A percentile compares a stretch with the other conserved stretches of the same genome.
phyloP scores from a whole-genome alignment of 805 yeast genomes.

The Suhomyces kilbournensis region DNA sequence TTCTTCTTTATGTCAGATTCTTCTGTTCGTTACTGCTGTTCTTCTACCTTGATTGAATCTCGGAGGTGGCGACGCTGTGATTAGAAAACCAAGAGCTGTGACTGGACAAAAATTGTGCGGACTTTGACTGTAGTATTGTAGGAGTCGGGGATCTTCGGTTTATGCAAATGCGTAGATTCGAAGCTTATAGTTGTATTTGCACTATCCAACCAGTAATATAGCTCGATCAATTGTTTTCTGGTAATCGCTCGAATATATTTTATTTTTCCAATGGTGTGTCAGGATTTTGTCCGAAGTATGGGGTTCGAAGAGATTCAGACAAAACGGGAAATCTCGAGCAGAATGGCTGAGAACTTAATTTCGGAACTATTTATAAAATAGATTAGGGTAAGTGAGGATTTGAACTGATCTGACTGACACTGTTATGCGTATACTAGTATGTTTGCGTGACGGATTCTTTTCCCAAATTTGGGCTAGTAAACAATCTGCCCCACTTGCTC shows the following conservation, averaged over 20 bases:
- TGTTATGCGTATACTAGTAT: background rate
- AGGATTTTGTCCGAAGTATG: conserved; percentile 2
- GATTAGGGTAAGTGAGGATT: background rate
- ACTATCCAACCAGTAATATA: background rate
- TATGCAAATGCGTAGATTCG: background rate
- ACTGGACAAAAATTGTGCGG: background rate
- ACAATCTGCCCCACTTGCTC: background rate
- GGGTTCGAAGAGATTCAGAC: conserved; percentile 2
- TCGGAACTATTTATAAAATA: background rate
- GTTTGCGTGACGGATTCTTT: background rate
- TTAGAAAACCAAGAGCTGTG: background rate
- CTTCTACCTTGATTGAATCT: background rate
- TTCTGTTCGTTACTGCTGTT: background rate
- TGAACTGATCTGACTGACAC: background rate
- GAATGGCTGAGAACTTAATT: background rate
- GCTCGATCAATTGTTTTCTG: background rate
- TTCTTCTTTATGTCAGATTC: background rate
- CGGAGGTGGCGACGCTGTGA: background rate
- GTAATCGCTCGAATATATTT: background rate
- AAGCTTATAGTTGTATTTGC: background rate
- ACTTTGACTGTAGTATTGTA: background rate
- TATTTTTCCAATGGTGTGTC: background rate
- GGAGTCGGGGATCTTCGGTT: background rate
- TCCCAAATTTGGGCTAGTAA: background rate
- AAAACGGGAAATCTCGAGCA: background rate